Evolutionary conservation across 441 rosid species (phyloP).

Genomic region (Pelargonium australe): DNA sequence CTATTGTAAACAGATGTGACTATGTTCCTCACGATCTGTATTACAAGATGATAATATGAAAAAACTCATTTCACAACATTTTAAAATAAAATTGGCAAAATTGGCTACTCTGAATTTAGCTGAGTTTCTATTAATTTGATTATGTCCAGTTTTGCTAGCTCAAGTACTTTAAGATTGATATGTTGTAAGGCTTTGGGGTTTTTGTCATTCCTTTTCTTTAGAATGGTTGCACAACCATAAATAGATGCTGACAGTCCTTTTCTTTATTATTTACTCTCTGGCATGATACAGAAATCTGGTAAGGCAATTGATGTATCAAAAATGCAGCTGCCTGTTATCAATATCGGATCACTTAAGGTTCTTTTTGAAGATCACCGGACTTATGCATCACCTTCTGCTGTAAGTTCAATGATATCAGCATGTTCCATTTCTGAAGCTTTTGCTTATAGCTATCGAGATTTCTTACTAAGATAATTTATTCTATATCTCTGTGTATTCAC

Average conservation of each 20-base stretch:
- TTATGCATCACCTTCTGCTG: slow-evolving; percentile 74
- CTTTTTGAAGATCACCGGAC: slow-evolving; percentile 93
- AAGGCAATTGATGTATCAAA: slow-evolving; percentile 69
- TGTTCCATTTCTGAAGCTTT: slow-evolving; percentile 7
- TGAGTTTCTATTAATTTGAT: background rate
- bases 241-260: slow-evolving; percentile 1
- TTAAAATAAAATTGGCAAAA: background rate
- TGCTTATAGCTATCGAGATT: slow-evolving; percentile 4
- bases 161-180: background rate
- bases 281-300: slow-evolving; percentile 69
- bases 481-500: slow-evolving; percentile 6
- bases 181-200: background rate
- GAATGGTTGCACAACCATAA: slow-evolving; percentile 4
- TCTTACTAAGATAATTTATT: background rate
- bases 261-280: slow-evolving; percentile 11
- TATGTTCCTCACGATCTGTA: background rate
- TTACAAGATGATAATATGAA: background rate
- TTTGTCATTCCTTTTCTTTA: slow-evolving; percentile 3
- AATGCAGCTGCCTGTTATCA: slow-evolving; percentile 75
- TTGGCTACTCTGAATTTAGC: background rate
- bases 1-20: background rate
- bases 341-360: slow-evolving; percentile 70
- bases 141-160: slow-evolving; percentile 7
- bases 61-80: background rate
- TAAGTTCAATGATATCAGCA: slow-evolving; percentile 41